Conservation (phyloP, 2,329 filamentous ascomycete genomes). For the Mycosphaerella arachidis region DNA sequence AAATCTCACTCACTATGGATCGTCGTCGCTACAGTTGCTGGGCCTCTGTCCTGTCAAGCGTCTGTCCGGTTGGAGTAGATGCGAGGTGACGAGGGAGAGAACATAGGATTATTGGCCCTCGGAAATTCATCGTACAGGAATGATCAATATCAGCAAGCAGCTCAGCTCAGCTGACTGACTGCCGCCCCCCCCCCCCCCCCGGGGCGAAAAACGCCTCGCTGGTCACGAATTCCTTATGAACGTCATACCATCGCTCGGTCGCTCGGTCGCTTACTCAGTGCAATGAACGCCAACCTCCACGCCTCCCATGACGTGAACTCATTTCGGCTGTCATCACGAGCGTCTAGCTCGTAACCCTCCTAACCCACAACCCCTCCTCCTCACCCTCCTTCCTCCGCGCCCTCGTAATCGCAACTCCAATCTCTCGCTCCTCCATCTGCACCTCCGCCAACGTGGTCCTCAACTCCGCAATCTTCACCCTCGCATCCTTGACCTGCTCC, state of each 20-base stretch:
- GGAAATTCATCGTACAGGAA: background rate
- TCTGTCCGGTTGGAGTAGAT: no score
- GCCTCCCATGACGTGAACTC: no score
- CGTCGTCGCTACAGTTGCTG: no score
- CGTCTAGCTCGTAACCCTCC: constrained; percentile 56
- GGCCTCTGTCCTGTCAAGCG: no score
- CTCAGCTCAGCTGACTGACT: background rate
- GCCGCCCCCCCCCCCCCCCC: background rate
- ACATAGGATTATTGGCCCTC: no score
- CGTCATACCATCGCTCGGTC: background rate
- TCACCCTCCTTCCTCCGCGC: constrained; percentile 68
- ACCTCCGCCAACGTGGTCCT: constrained; percentile 67
- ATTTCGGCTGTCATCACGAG: no score
- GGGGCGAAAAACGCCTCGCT: constrained; percentile 2
- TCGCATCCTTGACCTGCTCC: constrained; percentile 51
- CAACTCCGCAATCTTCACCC: constrained; percentile 62
- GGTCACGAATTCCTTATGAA: background rate
- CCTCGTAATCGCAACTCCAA: constrained; percentile 70
- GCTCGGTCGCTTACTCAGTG: background rate
- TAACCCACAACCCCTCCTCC: constrained; percentile 70
- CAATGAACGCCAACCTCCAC: background rate
- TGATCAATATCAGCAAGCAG: background rate
- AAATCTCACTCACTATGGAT: no score
- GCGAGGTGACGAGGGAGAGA: no score
- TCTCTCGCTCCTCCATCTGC: constrained; percentile 69